Evolutionary conservation across 495 filamentous ascomycete genomes (phyloP), one percentile per base, ranked within the genome.

Genomic region (Elasticomyces elasticus): DNA sequence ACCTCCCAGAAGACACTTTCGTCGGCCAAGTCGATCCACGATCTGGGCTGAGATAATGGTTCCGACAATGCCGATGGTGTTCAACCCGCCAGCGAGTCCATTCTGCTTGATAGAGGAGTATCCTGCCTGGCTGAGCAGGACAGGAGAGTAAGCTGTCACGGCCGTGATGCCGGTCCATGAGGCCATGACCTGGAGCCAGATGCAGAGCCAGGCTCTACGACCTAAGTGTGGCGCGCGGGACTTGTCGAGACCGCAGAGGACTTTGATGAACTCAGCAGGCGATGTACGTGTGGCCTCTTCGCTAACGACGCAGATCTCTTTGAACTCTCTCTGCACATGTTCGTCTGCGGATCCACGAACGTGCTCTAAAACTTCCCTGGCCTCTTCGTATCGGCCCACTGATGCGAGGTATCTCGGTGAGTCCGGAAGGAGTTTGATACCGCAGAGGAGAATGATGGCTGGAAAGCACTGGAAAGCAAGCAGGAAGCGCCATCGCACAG

Each of bases 11-110:
- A 77, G 53, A 57, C 73, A 75, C 1, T 27, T 55, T 46, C 76
- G 61, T 28, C 76, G 70, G 31, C 77, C 77, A 25, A 78, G 44
- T 46, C 72, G 71, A 54, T 79, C 67, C 40, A 79, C 60, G 45
- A 78, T 76, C n/a, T 76, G 71, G 22, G 76, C 76, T 54, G 71
- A 73, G 38, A 78, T 74, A 22, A 78, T 74, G 3, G 75, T 77
- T 27, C 76, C 72, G 48, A 79, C 59, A 40, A 78, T 77, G 13
- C 76, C 74, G 49, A 78, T 67, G 11, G 75, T 76, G 60, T 79
- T 78, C 20, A 79, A 58, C 27, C 73, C 75, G 9, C 76, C 76
- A 5, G 76, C 68, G 5, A 79, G 68, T 38, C 76, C 74, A 44
- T 72, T 73, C 24, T 75, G 72, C 38, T 70, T 69, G 35, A 74